Base-by-base conservation (phyloP, 139 green algal genomes). In the Chlorella sp. region DNA sequence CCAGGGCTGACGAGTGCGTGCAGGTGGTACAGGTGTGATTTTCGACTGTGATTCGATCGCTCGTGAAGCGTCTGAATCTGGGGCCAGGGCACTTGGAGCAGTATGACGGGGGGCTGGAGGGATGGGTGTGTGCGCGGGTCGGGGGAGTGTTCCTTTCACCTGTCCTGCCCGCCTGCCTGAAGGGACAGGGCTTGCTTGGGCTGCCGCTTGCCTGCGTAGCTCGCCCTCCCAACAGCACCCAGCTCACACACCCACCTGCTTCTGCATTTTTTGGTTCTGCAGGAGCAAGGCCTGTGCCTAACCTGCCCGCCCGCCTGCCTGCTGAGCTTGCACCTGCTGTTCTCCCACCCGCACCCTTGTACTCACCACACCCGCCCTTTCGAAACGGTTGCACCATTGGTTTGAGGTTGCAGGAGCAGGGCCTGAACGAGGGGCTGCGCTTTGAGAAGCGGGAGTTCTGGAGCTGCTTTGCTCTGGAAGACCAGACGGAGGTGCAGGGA, bases 391-490 rank as follows among this genome's bases (percentile, higher is more conserved):
- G 32, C 32, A 14, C 5, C 28, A 28, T 57, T 57, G 48, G 48
- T 37, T 15, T 30, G n/a, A n/a, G n/a, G n/a, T 39, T 83, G 48
- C 79, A 85, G 79, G 81, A 86, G 81, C 57, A 75, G 81, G 60
- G 53, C 26, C 85, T 89, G 30, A 77, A 57, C 22, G 92, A 92
- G 87, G 93, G 93, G 16, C 88, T 95, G 21, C 53, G 78, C 37
- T 92, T 93, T 78, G 93, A 95, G 88, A 93, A 92, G 88, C 88
- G 89, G 3, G 90, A 95, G 85, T 96, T 96, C 82, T 96, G 93
- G 94, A 92, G 83, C n/a, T 94, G 88, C 88, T 97, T 96, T 90
- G 95, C 83, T 4, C 83, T 94, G 21, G 80, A 92, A 15, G 95
- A 97, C 87, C 93, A 95, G 91, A 94, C 94, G 85, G 94, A 96